Conservation (phyloP, 495 filamentous ascomycete species). For the Penicillium macrosclerotiorum region DNA sequence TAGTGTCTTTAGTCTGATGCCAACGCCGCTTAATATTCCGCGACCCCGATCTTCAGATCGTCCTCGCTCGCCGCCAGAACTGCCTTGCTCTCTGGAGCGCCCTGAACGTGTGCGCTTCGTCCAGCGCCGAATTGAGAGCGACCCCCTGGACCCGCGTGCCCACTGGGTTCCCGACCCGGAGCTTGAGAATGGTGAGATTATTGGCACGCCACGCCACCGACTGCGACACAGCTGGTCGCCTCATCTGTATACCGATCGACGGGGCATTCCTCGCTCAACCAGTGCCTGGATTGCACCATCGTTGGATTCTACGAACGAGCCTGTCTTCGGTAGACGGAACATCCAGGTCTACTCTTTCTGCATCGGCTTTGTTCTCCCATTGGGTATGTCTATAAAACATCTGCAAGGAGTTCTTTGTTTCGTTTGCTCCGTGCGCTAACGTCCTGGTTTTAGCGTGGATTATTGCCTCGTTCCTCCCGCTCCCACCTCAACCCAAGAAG, state of each 20-base stretch:
- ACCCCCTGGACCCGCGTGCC: slow-evolving; percentile 44
- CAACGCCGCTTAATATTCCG: slow-evolving; percentile 27
- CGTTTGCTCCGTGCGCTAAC: no score
- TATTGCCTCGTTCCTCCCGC: slow-evolving; percentile 74
- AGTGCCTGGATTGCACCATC: slow-evolving; percentile 67
- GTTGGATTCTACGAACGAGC: slow-evolving; percentile 58
- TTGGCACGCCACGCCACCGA: slow-evolving; percentile 24
- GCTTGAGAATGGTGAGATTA: slow-evolving; percentile 14
- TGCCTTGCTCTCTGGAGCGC: no score
- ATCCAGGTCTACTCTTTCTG: slow-evolving; percentile 85
- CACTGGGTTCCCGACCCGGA: slow-evolving; percentile 40
- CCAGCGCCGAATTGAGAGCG: slow-evolving; percentile 28
- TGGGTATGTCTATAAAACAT: slow-evolving; percentile 64
- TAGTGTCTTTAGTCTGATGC: slow-evolving; percentile 30
- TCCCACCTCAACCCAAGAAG: slow-evolving; percentile 57
- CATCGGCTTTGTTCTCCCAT: slow-evolving; percentile 80
- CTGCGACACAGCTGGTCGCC: slow-evolving; percentile 65
- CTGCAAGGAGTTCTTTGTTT: no score
- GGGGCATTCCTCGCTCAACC: slow-evolving; percentile 30
- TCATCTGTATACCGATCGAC: slow-evolving; percentile 64
- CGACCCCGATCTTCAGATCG: slow-evolving; percentile 21
- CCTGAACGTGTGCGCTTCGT: slow-evolving; percentile 6
- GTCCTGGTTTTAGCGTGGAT: slow-evolving; percentile 66
- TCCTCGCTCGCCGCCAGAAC: slow-evolving; percentile 11
- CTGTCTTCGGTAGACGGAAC: slow-evolving; percentile 65